Conservation (phyloP, 2,329 filamentous ascomycete genomes). For the Pyrenophora tritici-repentis region DNA sequence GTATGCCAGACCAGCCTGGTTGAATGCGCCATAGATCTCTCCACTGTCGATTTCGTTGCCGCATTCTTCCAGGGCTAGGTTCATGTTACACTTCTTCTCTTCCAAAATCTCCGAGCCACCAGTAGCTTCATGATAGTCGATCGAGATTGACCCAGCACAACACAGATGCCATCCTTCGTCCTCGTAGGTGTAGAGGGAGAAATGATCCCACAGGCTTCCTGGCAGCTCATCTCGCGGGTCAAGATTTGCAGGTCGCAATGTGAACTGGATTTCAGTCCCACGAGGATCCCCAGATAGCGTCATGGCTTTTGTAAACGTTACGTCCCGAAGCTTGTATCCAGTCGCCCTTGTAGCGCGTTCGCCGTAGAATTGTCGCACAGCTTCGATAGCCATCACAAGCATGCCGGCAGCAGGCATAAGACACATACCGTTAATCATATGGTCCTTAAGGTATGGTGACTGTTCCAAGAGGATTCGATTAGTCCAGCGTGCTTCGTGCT, state of each 20-base stretch:
- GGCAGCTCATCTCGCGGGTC: background rate
- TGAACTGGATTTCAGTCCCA: conserved; percentile 20
- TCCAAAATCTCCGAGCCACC: background rate
- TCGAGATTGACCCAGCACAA: conserved; percentile 22
- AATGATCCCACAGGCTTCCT: conserved; percentile 3
- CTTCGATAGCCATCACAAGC: conserved; percentile 13
- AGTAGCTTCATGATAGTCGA: conserved; percentile 5
- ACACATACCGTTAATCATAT: conserved; percentile 36
- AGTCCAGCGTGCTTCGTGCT: conserved; percentile 16
- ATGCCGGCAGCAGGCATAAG: conserved; percentile 30
- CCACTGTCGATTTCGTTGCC: conserved; percentile 1
- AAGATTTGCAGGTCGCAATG: conserved; percentile 4
- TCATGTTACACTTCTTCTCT: background rate
- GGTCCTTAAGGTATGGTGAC: conserved; percentile 53
- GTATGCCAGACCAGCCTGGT: conserved; percentile 16
- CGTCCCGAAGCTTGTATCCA: conserved; percentile 14
- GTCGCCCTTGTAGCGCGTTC: background rate
- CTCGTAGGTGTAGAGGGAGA: conserved; percentile 17
- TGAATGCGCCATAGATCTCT: conserved; percentile 17
- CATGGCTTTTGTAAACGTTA: conserved; percentile 12
- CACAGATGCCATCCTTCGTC: conserved; percentile 31
- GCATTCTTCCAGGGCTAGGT: conserved; percentile 1
- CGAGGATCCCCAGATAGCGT: conserved; percentile 4
- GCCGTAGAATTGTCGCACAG: conserved; percentile 10
- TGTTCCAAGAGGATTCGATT: conserved; percentile 39